Evolutionary conservation across 2,329 filamentous ascomycete species (phyloP).

Genomic region (Sclerotinia trifoliorum): DNA sequence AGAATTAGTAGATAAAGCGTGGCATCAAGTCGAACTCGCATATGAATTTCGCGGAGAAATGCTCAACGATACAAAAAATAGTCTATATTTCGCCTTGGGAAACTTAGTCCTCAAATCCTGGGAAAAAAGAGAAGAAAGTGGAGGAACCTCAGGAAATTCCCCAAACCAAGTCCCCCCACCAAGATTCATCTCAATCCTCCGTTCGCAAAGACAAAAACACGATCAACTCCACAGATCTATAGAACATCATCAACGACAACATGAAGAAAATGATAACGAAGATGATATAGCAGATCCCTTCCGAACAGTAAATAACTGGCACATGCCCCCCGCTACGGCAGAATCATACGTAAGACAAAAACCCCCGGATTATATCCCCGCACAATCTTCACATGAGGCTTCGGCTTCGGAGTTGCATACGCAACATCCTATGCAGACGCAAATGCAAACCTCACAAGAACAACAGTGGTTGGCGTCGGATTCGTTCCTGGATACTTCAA

Average conservation of each 20-base stretch:
- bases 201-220: slow-evolving; percentile 29
- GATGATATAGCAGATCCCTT: not conserved
- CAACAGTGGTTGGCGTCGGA: slow-evolving; percentile 19
- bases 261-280: too few species aligned
- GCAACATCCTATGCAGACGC: too few species aligned
- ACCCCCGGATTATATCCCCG: slow-evolving; percentile 1
- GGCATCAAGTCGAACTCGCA: slow-evolving; percentile 36
- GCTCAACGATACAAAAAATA: slow-evolving; percentile 35
- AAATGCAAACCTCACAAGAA: not conserved
- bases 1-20: slow-evolving; percentile 37
- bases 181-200: slow-evolving; percentile 24
- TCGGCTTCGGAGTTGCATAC: too few species aligned
- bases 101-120: slow-evolving; percentile 39
- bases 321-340: not conserved
- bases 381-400: too few species aligned
- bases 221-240: not conserved
- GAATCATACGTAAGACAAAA: slow-evolving; percentile 20
- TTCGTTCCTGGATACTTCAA: slow-evolving; percentile 27
- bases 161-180: slow-evolving; percentile 16
- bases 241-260: not conserved
- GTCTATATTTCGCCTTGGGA: slow-evolving; percentile 36
- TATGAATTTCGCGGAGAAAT: slow-evolving; percentile 38
- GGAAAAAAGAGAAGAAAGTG: slow-evolving; percentile 35
- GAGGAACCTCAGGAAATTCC: not conserved
- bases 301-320: slow-evolving; percentile 5